phyloP scores from a whole-genome alignment of 164 flowering plant species.

The Chloranthus sessilifolius region DNA sequence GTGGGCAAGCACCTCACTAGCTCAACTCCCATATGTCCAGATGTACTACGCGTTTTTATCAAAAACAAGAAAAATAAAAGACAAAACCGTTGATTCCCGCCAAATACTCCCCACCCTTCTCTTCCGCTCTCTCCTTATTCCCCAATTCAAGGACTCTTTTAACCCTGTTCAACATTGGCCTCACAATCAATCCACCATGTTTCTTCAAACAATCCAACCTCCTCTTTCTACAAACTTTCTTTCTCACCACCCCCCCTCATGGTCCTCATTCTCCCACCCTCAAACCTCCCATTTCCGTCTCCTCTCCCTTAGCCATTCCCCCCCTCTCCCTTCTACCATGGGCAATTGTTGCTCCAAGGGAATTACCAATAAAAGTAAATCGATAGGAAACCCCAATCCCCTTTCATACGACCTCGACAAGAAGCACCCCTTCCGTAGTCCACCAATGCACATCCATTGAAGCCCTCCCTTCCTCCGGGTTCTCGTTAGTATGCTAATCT shows the following conservation, averaged over 20 bases:
- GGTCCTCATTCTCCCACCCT: conserved; percentile 10
- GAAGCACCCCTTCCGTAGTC: background rate
- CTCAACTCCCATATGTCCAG: no score
- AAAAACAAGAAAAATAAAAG: no score
- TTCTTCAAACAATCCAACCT: conserved; percentile 22
- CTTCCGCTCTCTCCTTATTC: no score
- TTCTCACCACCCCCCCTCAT: conserved; percentile 8
- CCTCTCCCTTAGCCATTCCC: background rate
- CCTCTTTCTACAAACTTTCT: conserved; percentile 9
- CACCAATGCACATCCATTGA: conserved; percentile 9
- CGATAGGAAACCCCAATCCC: conserved; percentile 4
- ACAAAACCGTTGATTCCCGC: no score
- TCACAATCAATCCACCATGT: conserved; percentile 21
- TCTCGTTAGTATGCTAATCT: conserved; percentile 31
- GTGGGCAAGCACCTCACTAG: no score
- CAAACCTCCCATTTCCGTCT: conserved; percentile 9
- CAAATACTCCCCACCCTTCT: no score
- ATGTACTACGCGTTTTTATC: no score
- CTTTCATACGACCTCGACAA: background rate
- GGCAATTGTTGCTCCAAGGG: conserved; percentile 60
- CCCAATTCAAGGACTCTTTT: no score
- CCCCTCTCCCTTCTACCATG: conserved; percentile 27
- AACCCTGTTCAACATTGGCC: no score
- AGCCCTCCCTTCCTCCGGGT: conserved; percentile 13
- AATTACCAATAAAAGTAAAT: conserved; percentile 3